Evolutionary conservation across 2,329 filamentous ascomycete species (phyloP).

Genomic region (Dactylonectria estremocensis): DNA sequence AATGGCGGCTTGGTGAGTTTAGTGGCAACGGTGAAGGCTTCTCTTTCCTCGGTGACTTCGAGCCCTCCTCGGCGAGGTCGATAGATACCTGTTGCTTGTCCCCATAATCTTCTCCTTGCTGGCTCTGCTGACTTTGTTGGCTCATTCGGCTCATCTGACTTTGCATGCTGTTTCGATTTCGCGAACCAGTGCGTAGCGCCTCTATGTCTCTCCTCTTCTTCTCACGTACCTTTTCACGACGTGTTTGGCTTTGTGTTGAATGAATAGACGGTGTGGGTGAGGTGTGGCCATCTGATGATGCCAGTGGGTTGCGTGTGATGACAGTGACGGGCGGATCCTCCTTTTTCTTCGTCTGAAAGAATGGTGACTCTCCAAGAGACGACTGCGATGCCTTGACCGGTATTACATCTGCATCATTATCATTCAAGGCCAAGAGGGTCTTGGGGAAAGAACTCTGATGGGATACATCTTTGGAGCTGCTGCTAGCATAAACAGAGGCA

Average conservation of each 20-base stretch:
- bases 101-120: conserved; percentile 9
- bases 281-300: conserved; percentile 25
- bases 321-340: conserved; percentile 37
- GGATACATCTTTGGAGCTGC: conserved; percentile 29
- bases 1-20: conserved; percentile 39
- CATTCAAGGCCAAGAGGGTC: conserved; percentile 39
- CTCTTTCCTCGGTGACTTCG: conserved; percentile 13
- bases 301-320: conserved; percentile 44
- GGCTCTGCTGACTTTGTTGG: conserved; percentile 11
- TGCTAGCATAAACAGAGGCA: conserved; percentile 26
- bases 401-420: conserved; percentile 35
- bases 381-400: conserved; percentile 19
- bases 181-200: conserved; percentile 42
- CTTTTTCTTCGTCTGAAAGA: conserved; percentile 31
- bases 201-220: conserved; percentile 60
- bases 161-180: conserved; percentile 42
- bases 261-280: conserved; percentile 36
- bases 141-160: conserved; percentile 31
- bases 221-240: conserved; percentile 57
- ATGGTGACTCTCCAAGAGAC: conserved; percentile 34
- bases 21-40: conserved; percentile 35
- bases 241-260: conserved; percentile 51
- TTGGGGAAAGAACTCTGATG: conserved; percentile 38
- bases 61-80: conserved; percentile 4
- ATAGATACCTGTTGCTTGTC: conserved; percentile 9